These are phyloP conservation scores for Onygenales sp. DNA, from an alignment of 2,329 filamentous ascomycete genomes.

Conservation along the genomic window DNA sequence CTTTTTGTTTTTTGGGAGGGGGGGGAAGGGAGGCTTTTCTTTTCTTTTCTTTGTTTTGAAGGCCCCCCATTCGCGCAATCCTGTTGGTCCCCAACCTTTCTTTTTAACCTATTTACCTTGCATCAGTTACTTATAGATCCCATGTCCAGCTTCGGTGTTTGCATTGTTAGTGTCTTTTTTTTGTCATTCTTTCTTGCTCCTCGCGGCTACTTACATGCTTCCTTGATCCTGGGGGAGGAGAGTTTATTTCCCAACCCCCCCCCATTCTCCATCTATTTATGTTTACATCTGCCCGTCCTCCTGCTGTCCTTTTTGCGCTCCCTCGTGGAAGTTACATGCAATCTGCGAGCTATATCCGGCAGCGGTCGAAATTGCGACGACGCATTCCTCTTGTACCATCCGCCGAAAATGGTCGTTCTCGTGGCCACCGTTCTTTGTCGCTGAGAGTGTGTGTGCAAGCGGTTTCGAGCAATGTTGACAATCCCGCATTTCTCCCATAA, in stretches of 20 bases:
- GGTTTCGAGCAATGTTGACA: background rate
- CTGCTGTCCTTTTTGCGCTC: background rate
- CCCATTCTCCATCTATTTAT: background rate
- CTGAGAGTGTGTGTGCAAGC: background rate
- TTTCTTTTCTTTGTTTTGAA: background rate
- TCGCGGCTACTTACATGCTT: background rate
- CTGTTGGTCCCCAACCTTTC: background rate
- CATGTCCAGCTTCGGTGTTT: background rate
- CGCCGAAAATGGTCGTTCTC: background rate
- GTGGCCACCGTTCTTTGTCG: constrained; percentile 1
- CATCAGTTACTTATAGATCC: background rate
- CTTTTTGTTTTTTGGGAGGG: background rate
- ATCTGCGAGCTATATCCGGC: background rate
- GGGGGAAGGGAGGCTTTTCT: background rate
- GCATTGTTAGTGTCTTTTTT: background rate
- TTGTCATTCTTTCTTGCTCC: background rate
- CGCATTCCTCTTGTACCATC: background rate
- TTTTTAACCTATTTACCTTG: background rate
- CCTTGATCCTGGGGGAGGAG: too few relatives aligned
- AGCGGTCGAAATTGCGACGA: background rate
- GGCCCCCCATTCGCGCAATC: background rate
- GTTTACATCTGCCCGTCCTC: background rate
- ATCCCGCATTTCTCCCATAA: background rate
- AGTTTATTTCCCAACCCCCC: background rate
- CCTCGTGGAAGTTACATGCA: background rate